phyloP scores from a whole-genome alignment of 2,329 filamentous ascomycete genomes.

The Fusarium sp. region DNA sequence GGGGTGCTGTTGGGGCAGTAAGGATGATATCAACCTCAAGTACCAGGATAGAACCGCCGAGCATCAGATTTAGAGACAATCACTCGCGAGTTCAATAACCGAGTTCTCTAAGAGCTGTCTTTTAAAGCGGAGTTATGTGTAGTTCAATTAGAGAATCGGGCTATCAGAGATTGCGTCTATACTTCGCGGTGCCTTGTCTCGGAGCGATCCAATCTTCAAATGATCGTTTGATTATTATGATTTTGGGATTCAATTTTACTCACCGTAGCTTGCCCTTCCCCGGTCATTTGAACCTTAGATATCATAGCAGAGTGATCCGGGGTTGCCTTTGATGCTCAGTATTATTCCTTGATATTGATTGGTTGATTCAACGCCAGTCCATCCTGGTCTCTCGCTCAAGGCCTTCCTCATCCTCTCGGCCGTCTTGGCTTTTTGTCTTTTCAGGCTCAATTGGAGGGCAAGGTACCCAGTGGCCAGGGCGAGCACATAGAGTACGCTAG shows the following conservation, averaged over 20 bases:
- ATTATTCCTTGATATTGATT: not conserved
- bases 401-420: not conserved
- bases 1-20: no score
- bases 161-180: not conserved
- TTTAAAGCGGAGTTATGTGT: no score
- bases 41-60: no score
- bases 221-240: not conserved
- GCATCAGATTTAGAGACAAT: no score
- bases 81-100: no score
- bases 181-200: not conserved
- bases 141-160: no score
- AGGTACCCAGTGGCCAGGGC: not conserved
- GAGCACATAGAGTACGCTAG: not conserved
- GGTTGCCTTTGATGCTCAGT: not conserved
- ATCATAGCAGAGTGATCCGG: not conserved
- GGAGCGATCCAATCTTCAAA: not conserved
- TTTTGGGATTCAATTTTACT: not conserved
- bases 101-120: no score
- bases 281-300: no score
- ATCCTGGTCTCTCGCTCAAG: not conserved
- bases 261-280: not conserved
- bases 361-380: not conserved
- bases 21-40: no score
- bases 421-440: not conserved
- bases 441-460: not conserved